Base-by-base conservation (phyloP, 768 basidiomycete genomes). In the Coprinellus micaceus region DNA sequence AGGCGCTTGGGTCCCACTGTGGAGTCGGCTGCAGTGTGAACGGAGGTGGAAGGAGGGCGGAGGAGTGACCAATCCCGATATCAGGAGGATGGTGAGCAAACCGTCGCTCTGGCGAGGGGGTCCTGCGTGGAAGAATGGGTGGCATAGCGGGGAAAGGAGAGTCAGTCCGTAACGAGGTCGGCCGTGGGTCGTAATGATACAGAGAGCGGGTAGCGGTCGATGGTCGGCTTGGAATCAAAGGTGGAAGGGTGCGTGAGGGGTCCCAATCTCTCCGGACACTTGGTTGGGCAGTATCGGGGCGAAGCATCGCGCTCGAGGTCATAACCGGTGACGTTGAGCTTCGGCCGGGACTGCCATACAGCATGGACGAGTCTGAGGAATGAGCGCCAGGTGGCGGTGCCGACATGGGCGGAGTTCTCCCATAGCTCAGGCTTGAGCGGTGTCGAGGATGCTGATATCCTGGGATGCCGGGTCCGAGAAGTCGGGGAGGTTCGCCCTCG, bases 1-100 rank as follows among this genome's bases (percentile, higher is more conserved):
- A 79, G 0, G 74, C 63, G 2, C 71, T 67, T 40, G 69, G 73
- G 54, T 85, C 81, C 86, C 87, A 88, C 51, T 82, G 85, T 1
- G 86, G 86, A 52, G 71, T 72, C 2, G 87, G 88, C 64, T 88
- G 83, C 3, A 89, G 71, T 10, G 84, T 81, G 63, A 82, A 87
- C 2, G 87, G 88, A 15, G 86, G 80, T 15, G 78, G 76, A 54
- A 79, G 67, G 54, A 65, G 61, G 52, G 65, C 58, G 22, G 68
- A 53, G 25, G 66, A 60, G 21, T 65, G 61, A 40, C 60, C 57
- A 15, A 41, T 19, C 57, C 68, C 60, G 26, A 65, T 57, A 48
- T 73, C 71, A 19, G 71, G 70, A 50, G 67, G 63, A 41, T 69
- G 67, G 46, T 71, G 71, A 39, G 69, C 69, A 64, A 74, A 75